A percentile compares a stretch with the other conserved stretches of the same genome.
Conservation (phyloP, 1,139 yeast genomes). For the Saccharomyces hybrid region DNA sequence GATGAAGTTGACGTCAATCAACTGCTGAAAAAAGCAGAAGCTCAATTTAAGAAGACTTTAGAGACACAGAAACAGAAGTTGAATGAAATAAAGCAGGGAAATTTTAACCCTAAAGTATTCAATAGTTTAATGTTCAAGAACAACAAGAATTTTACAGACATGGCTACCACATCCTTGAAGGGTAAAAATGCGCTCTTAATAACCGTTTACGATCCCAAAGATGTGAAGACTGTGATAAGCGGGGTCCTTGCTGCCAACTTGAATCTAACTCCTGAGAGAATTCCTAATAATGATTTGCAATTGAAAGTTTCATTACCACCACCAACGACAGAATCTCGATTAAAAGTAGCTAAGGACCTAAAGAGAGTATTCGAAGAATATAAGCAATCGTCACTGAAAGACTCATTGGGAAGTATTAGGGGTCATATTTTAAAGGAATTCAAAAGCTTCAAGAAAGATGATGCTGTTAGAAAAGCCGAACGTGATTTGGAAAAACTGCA, state of each 20-base stretch:
- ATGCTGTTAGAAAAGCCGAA: conserved; percentile 45
- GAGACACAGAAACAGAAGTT: conserved; percentile 49
- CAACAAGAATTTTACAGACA: conserved; percentile 44
- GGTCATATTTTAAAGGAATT: conserved; percentile 52
- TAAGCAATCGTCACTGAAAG: conserved; percentile 46
- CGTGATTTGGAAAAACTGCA: conserved; percentile 60
- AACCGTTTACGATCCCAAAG: conserved; percentile 76
- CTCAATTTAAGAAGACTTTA: conserved; percentile 43
- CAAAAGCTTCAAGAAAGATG: conserved; percentile 50
- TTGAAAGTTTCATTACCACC: conserved; percentile 72
- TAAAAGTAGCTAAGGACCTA: conserved; percentile 49
- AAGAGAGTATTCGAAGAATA: conserved; percentile 59
- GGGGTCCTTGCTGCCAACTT: conserved; percentile 61
- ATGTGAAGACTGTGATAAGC: conserved; percentile 60
- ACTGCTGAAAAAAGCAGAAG: conserved; percentile 38
- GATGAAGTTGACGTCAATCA: conserved; percentile 34
- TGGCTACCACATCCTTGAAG: conserved; percentile 72
- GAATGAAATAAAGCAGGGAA: conserved; percentile 60
- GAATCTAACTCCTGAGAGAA: conserved; percentile 73
- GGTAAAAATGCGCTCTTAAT: conserved; percentile 61
- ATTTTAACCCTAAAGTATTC: conserved; percentile 58
- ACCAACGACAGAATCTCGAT: conserved; percentile 60
- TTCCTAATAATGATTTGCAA: conserved; percentile 63
- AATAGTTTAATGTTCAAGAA: conserved; percentile 49
- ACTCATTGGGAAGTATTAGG: conserved; percentile 55